Conservation (phyloP, 2,329 filamentous ascomycete species). For the Phyllosticta paracitricarpa region DNA sequence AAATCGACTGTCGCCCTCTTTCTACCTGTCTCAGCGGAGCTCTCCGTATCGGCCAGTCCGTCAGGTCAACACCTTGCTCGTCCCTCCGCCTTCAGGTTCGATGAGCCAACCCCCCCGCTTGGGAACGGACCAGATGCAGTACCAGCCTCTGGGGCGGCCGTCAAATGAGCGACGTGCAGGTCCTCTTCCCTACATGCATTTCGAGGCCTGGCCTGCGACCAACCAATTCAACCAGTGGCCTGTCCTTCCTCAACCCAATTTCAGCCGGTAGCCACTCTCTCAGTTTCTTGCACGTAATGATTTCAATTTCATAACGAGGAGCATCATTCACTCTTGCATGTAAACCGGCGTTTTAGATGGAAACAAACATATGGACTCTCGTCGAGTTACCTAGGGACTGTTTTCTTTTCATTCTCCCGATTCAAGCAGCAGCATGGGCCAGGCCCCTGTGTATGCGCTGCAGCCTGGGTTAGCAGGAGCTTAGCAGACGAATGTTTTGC, state of each 20-base stretch:
- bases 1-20: constrained; percentile 71
- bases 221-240: constrained; percentile 31
- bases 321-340: not conserved
- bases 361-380: not conserved
- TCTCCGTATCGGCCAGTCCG: constrained; percentile 91
- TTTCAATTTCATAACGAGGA: not conserved
- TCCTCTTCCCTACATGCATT: constrained; percentile 34
- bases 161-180: constrained; percentile 36
- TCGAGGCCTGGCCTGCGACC: constrained; percentile 27
- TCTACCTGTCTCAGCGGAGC: constrained; percentile 76
- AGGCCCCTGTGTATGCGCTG: not conserved
- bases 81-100: constrained; percentile 72
- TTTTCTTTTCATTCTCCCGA: not conserved
- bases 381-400: not conserved
- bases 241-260: constrained; percentile 26
- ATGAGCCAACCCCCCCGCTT: constrained; percentile 47
- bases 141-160: constrained; percentile 39
- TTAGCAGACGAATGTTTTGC: not conserved
- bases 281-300: not conserved
- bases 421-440: constrained; percentile 7
- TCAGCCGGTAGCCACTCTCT: constrained; percentile 11
- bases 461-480: not conserved
- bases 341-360: constrained; percentile 6
- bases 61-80: constrained; percentile 80
- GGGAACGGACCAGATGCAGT: constrained; percentile 41